Conservation (phyloP, 2,329 filamentous ascomycete genomes). For the Scleromitrula shiraiana region DNA sequence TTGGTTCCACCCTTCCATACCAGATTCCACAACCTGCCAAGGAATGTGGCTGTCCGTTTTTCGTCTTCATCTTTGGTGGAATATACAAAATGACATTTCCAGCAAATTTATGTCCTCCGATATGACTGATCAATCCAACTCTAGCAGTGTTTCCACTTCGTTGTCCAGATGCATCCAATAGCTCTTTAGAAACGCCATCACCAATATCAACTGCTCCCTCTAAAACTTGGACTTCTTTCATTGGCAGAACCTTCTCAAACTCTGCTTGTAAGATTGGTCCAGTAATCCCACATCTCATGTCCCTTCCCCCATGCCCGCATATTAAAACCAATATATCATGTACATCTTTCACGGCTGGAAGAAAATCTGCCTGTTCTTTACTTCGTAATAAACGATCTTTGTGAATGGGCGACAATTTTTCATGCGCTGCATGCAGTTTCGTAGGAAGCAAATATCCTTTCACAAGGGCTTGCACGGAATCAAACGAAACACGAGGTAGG, state of each 20-base stretch:
- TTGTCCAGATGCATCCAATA: conserved; percentile 36
- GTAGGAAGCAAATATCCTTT: conserved; percentile 59
- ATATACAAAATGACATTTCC: conserved; percentile 79
- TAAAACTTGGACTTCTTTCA: conserved; percentile 42
- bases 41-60: conserved; percentile 41
- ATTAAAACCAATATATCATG: conserved; percentile 70
- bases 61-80: conserved; percentile 44
- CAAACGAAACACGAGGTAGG: conserved; percentile 54
- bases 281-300: conserved; percentile 72
- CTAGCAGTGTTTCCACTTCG: conserved; percentile 38
- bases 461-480: conserved; percentile 48
- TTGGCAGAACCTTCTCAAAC: conserved; percentile 55
- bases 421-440: conserved; percentile 53
- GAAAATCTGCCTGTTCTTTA: conserved; percentile 42
- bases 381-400: conserved; percentile 44
- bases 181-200: conserved; percentile 19
- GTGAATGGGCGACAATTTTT: conserved; percentile 47
- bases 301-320: conserved; percentile 78
- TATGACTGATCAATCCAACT: conserved; percentile 67
- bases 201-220: conserved; percentile 33
- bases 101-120: conserved; percentile 79
- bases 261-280: conserved; percentile 65
- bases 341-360: conserved; percentile 53
- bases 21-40: conserved; percentile 67
- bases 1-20: conserved; percentile 72